Conservation (phyloP, 1,284 basidiomycete genomes). For the Cystobasidiaceae sp. region DNA sequence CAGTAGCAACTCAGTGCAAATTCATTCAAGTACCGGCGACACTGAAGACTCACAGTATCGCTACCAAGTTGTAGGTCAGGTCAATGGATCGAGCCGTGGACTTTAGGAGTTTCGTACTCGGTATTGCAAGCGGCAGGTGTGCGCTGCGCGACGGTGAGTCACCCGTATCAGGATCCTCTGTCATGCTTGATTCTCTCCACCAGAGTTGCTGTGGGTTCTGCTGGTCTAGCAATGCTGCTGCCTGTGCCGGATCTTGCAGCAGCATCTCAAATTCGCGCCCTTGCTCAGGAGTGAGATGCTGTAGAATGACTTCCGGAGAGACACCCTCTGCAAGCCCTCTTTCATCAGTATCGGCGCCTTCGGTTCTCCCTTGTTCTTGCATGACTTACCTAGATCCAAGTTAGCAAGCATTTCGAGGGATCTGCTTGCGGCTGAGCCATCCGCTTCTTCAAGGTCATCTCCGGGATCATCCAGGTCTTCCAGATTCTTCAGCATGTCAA, state of each 20-base stretch:
- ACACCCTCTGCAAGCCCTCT: background rate
- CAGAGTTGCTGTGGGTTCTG: background rate
- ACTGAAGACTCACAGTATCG: constrained; percentile 21
- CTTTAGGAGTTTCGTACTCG: constrained; percentile 4
- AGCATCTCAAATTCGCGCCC: constrained; percentile 16
- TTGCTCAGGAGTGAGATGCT: constrained; percentile 21
- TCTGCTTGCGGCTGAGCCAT: background rate
- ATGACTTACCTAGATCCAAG: constrained; percentile 18
- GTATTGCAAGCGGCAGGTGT: background rate
- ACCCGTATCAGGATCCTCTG: background rate
- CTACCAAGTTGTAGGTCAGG: constrained; percentile 7
- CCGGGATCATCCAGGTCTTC: background rate
- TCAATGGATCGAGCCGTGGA: background rate
- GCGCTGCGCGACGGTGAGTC: background rate
- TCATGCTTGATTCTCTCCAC: constrained; percentile 1
- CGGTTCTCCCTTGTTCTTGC: background rate
- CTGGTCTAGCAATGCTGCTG: background rate
- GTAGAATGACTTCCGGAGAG: constrained; percentile 12
- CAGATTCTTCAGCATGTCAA: constrained; percentile 27
- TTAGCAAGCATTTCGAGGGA: background rate
- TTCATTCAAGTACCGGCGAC: too few species aligned
- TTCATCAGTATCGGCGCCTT: too few species aligned
- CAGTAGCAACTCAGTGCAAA: too few species aligned
- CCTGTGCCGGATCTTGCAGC: constrained; percentile 10
- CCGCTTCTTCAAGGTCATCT: background rate